Evolutionary conservation across 352 stramenopile species (phyloP).

Genomic region (Pythium aquatile): DNA sequence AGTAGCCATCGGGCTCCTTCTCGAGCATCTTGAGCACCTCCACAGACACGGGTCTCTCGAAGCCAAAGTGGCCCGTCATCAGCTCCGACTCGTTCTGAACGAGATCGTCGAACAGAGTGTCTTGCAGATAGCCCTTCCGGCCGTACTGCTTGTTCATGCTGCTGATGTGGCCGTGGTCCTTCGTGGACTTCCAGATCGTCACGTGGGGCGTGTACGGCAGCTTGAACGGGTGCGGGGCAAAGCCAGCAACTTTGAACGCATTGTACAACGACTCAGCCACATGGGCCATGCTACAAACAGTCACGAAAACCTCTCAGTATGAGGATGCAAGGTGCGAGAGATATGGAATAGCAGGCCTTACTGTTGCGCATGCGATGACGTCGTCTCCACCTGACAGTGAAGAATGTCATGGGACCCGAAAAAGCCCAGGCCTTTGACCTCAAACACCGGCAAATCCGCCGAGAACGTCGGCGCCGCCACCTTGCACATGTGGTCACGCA

Average conservation of each 20-base stretch:
- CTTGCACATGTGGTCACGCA: slow-evolving; percentile 8
- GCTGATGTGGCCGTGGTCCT: slow-evolving; percentile 28
- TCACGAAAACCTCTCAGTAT: background rate
- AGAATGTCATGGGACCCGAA: slow-evolving; percentile 43
- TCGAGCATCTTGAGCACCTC: slow-evolving; percentile 41
- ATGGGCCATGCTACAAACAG: slow-evolving; percentile 23
- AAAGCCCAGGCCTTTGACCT: slow-evolving; percentile 34
- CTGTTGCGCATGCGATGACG: background rate
- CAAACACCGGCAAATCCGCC: slow-evolving; percentile 19
- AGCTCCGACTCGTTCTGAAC: background rate
- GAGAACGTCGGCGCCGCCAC: slow-evolving; percentile 9
- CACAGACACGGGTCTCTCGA: slow-evolving; percentile 25
- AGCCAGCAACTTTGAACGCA: slow-evolving; percentile 25
- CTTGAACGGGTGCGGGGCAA: slow-evolving; percentile 28
- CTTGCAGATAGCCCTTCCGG: slow-evolving; percentile 26
- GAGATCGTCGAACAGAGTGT: slow-evolving; percentile 30
- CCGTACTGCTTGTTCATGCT: slow-evolving; percentile 27
- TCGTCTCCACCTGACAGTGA: slow-evolving; percentile 20
- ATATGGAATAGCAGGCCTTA: background rate
- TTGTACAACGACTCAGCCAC: slow-evolving; percentile 33
- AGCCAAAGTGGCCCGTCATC: slow-evolving; percentile 17
- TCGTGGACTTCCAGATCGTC: slow-evolving; percentile 47
- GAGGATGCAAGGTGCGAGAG: too few relatives aligned
- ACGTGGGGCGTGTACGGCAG: slow-evolving; percentile 41
- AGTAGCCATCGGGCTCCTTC: slow-evolving; percentile 30